These are phyloP conservation scores for Myrica gale DNA, from an alignment of 306 rosid species.

Conservation along the genomic window DNA sequence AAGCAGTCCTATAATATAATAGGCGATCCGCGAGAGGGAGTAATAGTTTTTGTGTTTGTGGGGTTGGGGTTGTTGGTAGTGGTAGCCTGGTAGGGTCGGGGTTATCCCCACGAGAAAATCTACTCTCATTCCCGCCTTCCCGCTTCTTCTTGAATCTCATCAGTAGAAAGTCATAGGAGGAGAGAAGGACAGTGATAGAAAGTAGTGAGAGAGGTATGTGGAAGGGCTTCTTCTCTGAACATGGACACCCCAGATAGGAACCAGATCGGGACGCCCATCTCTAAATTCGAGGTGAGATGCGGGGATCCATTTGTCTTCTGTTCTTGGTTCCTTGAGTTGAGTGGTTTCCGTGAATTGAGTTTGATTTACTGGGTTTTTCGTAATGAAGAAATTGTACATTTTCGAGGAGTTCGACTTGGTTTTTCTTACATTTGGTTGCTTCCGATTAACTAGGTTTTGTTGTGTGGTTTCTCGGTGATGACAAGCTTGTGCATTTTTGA, in stretches of 20 bases:
- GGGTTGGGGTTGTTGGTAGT: slow-evolving; percentile 25
- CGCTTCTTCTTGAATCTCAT: slow-evolving; percentile 53
- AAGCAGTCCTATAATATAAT: not conserved
- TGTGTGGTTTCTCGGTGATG: not conserved
- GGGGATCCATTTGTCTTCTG: slow-evolving; percentile 1
- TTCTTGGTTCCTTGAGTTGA: not conserved
- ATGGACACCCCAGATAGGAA: slow-evolving; percentile 90
- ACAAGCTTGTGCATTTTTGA: not conserved
- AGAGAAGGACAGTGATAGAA: slow-evolving; percentile 16
- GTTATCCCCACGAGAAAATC: slow-evolving; percentile 54
- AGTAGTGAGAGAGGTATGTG: slow-evolving; percentile 24
- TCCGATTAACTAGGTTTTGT: not conserved
- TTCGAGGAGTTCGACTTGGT: no score
- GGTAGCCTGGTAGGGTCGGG: slow-evolving; percentile 68
- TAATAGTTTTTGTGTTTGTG: not conserved
- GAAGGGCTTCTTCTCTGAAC: slow-evolving; percentile 35
- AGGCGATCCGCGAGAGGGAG: slow-evolving; percentile 34
- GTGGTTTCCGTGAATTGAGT: no score
- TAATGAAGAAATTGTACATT: no score
- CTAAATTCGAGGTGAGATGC: slow-evolving; percentile 59
- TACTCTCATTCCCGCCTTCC: slow-evolving; percentile 47
- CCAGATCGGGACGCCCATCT: slow-evolving; percentile 58
- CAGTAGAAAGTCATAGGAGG: slow-evolving; percentile 10
- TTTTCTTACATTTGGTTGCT: not conserved
- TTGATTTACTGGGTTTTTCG: no score